These are phyloP conservation scores for Epichloe sibirici DNA, from an alignment of 2,329 filamentous ascomycete genomes.

Conservation along the genomic window DNA sequence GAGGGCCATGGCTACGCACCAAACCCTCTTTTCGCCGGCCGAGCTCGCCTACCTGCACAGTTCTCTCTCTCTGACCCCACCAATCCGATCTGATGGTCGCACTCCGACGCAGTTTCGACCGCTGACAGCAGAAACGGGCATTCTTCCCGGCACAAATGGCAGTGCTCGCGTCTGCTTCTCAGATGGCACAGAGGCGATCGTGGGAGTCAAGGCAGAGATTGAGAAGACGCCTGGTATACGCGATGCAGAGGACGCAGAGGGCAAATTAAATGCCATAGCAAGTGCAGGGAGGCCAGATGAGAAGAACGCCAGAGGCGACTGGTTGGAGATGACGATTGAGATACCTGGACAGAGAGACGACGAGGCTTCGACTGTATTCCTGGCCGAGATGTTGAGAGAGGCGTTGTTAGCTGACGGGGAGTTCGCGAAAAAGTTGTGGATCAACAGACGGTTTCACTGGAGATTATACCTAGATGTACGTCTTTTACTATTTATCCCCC, in stretches of 20 bases:
- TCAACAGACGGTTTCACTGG: conserved; percentile 92
- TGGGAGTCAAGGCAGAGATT: conserved; percentile 90
- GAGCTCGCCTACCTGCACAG: conserved; percentile 92
- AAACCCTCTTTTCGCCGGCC: conserved; percentile 76
- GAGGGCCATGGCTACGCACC: conserved; percentile 48
- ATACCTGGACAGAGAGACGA: conserved; percentile 86
- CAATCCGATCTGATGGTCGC: conserved; percentile 82
- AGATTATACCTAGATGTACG: conserved; percentile 86
- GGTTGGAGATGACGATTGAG: conserved; percentile 86
- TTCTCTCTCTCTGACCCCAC: conserved; percentile 68
- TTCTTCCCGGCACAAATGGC: conserved; percentile 81
- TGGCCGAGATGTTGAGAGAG: conserved; percentile 81
- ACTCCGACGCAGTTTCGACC: conserved; percentile 78
- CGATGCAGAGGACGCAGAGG: conserved; percentile 14
- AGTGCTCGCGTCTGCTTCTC: conserved; percentile 88
- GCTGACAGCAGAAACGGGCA: conserved; percentile 77
- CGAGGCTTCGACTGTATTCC: conserved; percentile 76
- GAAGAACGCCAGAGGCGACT: conserved; percentile 44
- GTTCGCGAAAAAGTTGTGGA: conserved; percentile 62
- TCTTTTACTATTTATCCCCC: conserved; percentile 10
- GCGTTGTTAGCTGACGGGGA: conserved; percentile 63
- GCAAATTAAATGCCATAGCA: conserved; percentile 10
- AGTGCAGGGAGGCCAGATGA: conserved; percentile 28
- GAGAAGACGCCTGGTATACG: conserved; percentile 47
- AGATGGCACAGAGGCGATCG: conserved; percentile 90